phyloP scores from a whole-genome alignment of 257 asterid species.

The Solanum verrucosum region DNA sequence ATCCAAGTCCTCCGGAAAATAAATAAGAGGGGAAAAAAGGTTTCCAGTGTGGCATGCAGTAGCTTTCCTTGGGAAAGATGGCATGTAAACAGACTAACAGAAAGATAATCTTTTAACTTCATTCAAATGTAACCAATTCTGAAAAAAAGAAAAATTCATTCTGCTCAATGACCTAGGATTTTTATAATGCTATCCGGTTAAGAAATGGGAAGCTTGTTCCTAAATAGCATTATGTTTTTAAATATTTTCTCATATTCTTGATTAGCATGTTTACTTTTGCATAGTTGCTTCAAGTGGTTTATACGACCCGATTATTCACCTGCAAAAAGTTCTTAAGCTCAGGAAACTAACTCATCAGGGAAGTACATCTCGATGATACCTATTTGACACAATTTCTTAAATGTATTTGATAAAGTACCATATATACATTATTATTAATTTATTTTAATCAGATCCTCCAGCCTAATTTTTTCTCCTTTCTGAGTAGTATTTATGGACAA shows the following conservation, averaged over 20 bases:
- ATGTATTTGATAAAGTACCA: background rate
- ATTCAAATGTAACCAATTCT: background rate
- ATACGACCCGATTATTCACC: background rate
- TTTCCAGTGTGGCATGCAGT: background rate
- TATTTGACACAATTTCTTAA: background rate
- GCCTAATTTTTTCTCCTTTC: background rate
- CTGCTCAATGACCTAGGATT: background rate
- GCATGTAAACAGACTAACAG: background rate
- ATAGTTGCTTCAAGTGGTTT: background rate
- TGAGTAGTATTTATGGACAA: background rate
- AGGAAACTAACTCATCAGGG: background rate
- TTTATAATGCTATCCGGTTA: background rate
- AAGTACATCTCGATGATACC: background rate
- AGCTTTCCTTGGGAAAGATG: background rate
- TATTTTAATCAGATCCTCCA: background rate
- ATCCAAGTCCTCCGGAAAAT: background rate
- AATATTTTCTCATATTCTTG: background rate
- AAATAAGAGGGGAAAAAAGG: background rate
- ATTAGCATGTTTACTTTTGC: background rate
- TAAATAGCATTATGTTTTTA: background rate
- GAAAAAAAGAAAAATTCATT: background rate
- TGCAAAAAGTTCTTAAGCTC: background rate
- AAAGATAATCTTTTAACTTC: background rate
- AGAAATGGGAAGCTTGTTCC: background rate
- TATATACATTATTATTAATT: background rate